Evolutionary conservation across 331 rosid genomes (phyloP), one percentile per base, ranked within the genome.

Genomic region (Phaseolus coccineus): DNA sequence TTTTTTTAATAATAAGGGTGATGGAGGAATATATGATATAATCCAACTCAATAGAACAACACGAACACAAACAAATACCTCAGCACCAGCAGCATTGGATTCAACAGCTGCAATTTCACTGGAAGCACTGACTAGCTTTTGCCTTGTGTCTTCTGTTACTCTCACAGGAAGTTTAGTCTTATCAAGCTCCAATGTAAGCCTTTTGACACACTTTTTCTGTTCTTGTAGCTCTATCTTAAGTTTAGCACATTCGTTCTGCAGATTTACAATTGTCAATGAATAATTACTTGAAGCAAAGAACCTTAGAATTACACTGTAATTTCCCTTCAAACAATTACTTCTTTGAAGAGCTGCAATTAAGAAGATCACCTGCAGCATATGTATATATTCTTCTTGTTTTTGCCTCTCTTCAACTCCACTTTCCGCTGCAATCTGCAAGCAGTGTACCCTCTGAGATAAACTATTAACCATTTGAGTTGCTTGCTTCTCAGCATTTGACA

Each of bases 401-500:
- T 80, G 85, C 87, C 91, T 93, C 79, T 85, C 89, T 68, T 87
- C 83, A 44, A 70, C 89, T 87, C 90, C 52, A 28, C 56, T 52
- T 74, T 74, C 80, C 48, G 59, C 27, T 48, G 64, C 66, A 69
- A 81, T 76, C 68, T 81, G 77, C 55, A 81, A 73, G 56, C 85
- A 82, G 68, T 86, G 80, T 39, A 90, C 82, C 83, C 92, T 94
- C 62, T 87, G 91, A 6, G 97, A 89, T 83, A 90, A 86, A 80
- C 77, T 73, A n/a, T 79, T 78, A 82, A 92, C 89, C 91, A 92
- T 91, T 12, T 87, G 78, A 13, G 86, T 85, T 55, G 98, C 93
- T 87, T 92, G 85, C 85, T 89, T 88, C 87, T 92, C 97, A 71
- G 97, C 88, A 82, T 82, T 88, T 39, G 85, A 84, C 27, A 87